Evolutionary conservation across 495 filamentous ascomycete genomes (phyloP).

Genomic region (Penicillium ochrochloron): DNA sequence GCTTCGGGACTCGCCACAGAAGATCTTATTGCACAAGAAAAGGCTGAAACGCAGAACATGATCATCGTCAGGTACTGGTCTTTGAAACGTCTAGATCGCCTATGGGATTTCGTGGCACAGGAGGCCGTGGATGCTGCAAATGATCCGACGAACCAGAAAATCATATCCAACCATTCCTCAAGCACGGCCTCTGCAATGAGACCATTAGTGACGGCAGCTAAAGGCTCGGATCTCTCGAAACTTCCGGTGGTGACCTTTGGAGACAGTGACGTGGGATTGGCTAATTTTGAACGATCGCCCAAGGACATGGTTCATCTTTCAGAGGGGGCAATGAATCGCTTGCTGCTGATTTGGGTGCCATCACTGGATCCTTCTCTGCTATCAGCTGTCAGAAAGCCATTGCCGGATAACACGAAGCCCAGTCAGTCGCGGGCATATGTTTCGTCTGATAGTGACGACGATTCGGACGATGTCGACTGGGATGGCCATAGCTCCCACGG

Average conservation of each 20-base stretch:
- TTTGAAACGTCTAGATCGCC: slow-evolving; percentile 42
- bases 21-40: slow-evolving; percentile 45
- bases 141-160: slow-evolving; percentile 36
- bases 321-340: slow-evolving; percentile 40
- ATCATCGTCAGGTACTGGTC: slow-evolving; percentile 53
- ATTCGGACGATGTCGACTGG: slow-evolving; percentile 34
- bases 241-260: slow-evolving; percentile 36
- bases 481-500: slow-evolving; percentile 35
- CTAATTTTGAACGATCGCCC: slow-evolving; percentile 41
- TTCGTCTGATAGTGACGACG: slow-evolving; percentile 36
- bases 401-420: slow-evolving; percentile 10
- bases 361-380: slow-evolving; percentile 14
- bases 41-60: slow-evolving; percentile 53
- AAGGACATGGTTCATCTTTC: slow-evolving; percentile 47
- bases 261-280: slow-evolving; percentile 40
- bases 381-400: not conserved
- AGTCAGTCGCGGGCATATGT: slow-evolving; percentile 24
- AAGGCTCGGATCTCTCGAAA: slow-evolving; percentile 32
- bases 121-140: slow-evolving; percentile 39
- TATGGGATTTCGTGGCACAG: slow-evolving; percentile 46
- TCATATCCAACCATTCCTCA: slow-evolving; percentile 25
- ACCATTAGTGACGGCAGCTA: slow-evolving; percentile 20
- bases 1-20: slow-evolving; percentile 19
- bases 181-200: slow-evolving; percentile 19
- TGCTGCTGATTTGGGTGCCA: slow-evolving; percentile 43